Evolutionary conservation across 345 rosid genomes (phyloP).

Genomic region (Lepidium didymum): DNA sequence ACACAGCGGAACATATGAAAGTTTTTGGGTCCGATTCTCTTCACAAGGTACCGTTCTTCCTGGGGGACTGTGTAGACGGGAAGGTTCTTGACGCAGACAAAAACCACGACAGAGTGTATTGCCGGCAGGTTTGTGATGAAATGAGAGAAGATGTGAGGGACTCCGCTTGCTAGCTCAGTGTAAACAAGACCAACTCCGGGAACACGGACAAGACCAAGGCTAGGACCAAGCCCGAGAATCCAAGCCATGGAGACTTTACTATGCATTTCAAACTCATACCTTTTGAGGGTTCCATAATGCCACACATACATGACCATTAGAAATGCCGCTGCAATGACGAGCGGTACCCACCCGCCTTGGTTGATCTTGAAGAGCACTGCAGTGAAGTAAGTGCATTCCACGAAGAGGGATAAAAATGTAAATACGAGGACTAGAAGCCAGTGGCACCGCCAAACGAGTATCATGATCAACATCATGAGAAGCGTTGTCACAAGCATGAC

Average conservation of each 20-base stretch:
- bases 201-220: conserved; percentile 75
- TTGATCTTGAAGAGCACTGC: conserved; percentile 64
- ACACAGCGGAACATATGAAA: conserved; percentile 83
- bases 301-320: conserved; percentile 61
- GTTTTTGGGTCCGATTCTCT: conserved; percentile 65
- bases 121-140: conserved; percentile 80
- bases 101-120: conserved; percentile 55
- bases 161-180: conserved; percentile 77
- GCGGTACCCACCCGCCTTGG: conserved; percentile 86
- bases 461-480: conserved; percentile 65
- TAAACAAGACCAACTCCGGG: conserved; percentile 77
- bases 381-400: conserved; percentile 65
- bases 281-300: conserved; percentile 68
- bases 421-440: conserved; percentile 59
- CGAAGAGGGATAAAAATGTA: conserved; percentile 41
- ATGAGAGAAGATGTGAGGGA: conserved; percentile 78
- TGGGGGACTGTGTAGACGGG: conserved; percentile 69
- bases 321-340: conserved; percentile 59
- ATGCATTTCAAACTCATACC: conserved; percentile 75
- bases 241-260: conserved; percentile 78
- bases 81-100: conserved; percentile 70
- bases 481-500: conserved; percentile 81
- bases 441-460: conserved; percentile 73
- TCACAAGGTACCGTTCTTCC: conserved; percentile 68
- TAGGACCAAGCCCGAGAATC: conserved; percentile 78